phyloP scores from a whole-genome alignment of 2,329 filamentous ascomycete species.

The Aspergillus awamori region DNA sequence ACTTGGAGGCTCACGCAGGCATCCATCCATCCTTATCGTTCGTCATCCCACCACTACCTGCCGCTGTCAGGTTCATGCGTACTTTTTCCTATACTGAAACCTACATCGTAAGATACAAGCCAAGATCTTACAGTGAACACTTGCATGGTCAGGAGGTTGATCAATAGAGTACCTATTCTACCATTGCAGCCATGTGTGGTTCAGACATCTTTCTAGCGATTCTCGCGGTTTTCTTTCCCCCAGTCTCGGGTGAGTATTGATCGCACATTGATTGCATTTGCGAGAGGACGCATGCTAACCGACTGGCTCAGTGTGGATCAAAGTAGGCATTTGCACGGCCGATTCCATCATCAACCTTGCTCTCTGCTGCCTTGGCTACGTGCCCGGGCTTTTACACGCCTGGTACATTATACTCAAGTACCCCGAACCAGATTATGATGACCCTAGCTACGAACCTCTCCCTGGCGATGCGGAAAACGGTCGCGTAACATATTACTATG shows the following conservation, averaged over 20 bases:
- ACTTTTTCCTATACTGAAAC: background rate
- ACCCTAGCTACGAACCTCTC: constrained; percentile 64
- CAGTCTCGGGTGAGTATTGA: constrained; percentile 54
- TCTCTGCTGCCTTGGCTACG: constrained; percentile 75
- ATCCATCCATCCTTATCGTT: constrained; percentile 10
- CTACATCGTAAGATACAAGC: background rate
- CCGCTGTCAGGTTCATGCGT: background rate
- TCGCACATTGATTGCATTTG: constrained; percentile 10
- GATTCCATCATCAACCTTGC: constrained; percentile 95
- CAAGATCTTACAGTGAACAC: background rate
- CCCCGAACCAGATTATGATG: constrained; percentile 71
- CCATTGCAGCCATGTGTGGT: constrained; percentile 54
- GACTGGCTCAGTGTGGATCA: constrained; percentile 79
- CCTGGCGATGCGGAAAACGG: constrained; percentile 50
- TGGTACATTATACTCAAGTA: constrained; percentile 97
- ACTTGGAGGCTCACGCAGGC: constrained; percentile 13
- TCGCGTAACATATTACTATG: constrained; percentile 76
- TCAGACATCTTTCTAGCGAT: constrained; percentile 64
- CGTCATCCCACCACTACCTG: constrained; percentile 20
- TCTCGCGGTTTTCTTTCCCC: constrained; percentile 64
- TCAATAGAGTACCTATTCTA: constrained; percentile 5
- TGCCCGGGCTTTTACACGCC: constrained; percentile 88
- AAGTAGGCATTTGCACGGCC: constrained; percentile 86
- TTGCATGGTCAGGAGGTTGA: constrained; percentile 7
- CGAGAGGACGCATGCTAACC: constrained; percentile 34